Evolutionary conservation across 2,329 filamentous ascomycete species (phyloP).

Genomic region (Claviceps sp.): DNA sequence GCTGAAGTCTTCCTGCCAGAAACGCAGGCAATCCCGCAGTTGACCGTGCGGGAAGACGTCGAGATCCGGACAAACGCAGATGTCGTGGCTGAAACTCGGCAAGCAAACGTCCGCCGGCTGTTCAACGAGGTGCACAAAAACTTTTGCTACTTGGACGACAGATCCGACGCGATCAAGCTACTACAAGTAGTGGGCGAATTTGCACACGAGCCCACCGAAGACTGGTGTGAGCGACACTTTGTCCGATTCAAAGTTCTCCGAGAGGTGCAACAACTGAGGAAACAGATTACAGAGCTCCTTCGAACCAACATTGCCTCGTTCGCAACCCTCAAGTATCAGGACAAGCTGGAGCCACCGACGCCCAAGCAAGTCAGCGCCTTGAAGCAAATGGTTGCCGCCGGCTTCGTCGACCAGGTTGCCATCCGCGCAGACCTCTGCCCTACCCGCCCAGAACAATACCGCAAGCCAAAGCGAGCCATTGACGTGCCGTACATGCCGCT

Average conservation of each 20-base stretch:
- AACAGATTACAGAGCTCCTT: constrained; percentile 72
- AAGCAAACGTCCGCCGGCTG: constrained; percentile 46
- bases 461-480: constrained; percentile 71
- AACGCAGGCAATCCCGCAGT: constrained; percentile 54
- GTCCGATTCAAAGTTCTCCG: constrained; percentile 76
- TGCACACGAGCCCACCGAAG: constrained; percentile 55
- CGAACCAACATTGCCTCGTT: constrained; percentile 58
- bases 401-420: constrained; percentile 89
- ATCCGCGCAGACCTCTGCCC: constrained; percentile 82
- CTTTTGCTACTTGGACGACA: constrained; percentile 69
- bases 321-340: constrained; percentile 40
- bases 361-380: constrained; percentile 62
- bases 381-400: constrained; percentile 82
- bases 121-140: constrained; percentile 62
- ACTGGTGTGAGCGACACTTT: constrained; percentile 73
- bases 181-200: constrained; percentile 83
- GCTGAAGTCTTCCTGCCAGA: constrained; percentile 80
- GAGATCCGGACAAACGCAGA: constrained; percentile 51
- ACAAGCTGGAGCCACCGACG: constrained; percentile 44
- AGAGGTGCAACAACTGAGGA: constrained; percentile 71
- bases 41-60: constrained; percentile 31
- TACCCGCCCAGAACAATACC: constrained; percentile 48
- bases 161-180: constrained; percentile 79
- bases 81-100: constrained; percentile 55
- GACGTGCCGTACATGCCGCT: constrained; percentile 87